phyloP scores from a whole-genome alignment of 805 yeast genomes.

The Candida palmyrensis region DNA sequence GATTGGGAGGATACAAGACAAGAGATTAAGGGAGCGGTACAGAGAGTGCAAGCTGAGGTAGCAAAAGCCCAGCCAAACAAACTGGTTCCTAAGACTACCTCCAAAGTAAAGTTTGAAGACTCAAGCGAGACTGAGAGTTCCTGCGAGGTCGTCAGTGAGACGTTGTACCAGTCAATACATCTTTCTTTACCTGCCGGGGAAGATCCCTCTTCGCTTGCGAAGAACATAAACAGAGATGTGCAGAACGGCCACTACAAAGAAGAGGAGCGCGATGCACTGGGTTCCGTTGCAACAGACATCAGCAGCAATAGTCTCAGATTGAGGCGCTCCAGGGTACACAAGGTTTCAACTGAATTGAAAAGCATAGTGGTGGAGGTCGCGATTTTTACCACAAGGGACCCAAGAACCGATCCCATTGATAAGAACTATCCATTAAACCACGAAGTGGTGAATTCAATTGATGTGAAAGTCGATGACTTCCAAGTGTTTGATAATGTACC shows the following conservation, averaged over 20 bases:
- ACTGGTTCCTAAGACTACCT: conserved; percentile 11
- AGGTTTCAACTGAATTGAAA: conserved; percentile 50
- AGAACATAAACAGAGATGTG: conserved; percentile 46
- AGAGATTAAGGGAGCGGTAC: conserved; percentile 60
- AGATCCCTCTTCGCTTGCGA: conserved; percentile 43
- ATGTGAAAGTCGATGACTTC: conserved; percentile 47
- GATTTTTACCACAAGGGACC: conserved; percentile 45
- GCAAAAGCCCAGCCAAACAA: conserved; percentile 39
- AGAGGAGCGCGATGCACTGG: conserved; percentile 5
- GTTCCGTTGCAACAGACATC: no score
- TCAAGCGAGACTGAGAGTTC: neutral
- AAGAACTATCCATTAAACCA: conserved; percentile 18
- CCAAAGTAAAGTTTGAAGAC: conserved; percentile 6
- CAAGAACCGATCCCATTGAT: conserved; percentile 31
- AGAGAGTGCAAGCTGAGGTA: conserved; percentile 58
- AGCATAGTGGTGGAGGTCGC: conserved; percentile 47
- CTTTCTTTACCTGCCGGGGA: conserved; percentile 50
- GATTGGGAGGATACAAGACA: conserved; percentile 82
- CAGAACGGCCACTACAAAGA: conserved; percentile 18
- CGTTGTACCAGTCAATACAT: conserved; percentile 75
- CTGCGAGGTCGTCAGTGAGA: conserved; percentile 45
- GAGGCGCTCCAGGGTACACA: conserved; percentile 60
- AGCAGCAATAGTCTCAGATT: conserved; percentile 45
- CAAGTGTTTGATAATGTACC: conserved; percentile 73
- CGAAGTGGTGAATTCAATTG: conserved; percentile 46